Base-by-base conservation (phyloP, 2,329 filamentous ascomycete genomes). In the Juglanconis oblonga region DNA sequence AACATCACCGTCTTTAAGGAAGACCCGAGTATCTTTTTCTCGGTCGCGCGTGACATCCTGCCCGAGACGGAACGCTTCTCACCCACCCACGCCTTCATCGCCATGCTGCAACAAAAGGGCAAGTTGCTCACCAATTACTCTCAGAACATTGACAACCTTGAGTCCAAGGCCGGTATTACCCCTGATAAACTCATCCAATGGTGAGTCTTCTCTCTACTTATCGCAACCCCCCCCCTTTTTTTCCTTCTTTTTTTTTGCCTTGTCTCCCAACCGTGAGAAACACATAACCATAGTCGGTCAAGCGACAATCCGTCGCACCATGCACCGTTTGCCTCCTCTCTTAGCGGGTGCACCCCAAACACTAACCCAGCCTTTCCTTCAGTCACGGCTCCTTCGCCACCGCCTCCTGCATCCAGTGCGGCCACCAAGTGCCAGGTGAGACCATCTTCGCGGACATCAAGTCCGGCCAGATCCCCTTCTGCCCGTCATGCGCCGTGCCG, bases 61-160 rank as follows among this genome's bases (percentile, higher is more conserved):
- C 92, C 94, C 10, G 85, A 86, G 29, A 87, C 88, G 13, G 87
- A 91, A 66, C 87, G 87, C 68, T 96, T 87, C 78, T 92, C 94
- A 1, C 93, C 94, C 0, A 98, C 95, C 0, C 95, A 99, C 79
- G 88, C 89, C 56, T 99, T 99, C 77, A 96, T 99, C 70, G 86
- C 87, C 38, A 82, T 97, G 67, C 83, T 99, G 40, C 91, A 99
- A 74, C 84, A 94, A 67, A 90, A 92, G 73, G 87, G 85, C 65
- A 97, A 97, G 74, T 84, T 99, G 6, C 84, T 97, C 62, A 98
- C 93, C 47, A 97, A 98, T 76, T 99, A 97, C 78, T 96, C 95
- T 0, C 95, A 99, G 73, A 99, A 99, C 74, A 98, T 99, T 70
- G 95, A 99, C 79, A 97, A 97, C 68, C 87, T 97, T 55, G 94